Conservation (phyloP, 2,329 filamentous ascomycete genomes). For the Davidsoniella eucalypti region DNA sequence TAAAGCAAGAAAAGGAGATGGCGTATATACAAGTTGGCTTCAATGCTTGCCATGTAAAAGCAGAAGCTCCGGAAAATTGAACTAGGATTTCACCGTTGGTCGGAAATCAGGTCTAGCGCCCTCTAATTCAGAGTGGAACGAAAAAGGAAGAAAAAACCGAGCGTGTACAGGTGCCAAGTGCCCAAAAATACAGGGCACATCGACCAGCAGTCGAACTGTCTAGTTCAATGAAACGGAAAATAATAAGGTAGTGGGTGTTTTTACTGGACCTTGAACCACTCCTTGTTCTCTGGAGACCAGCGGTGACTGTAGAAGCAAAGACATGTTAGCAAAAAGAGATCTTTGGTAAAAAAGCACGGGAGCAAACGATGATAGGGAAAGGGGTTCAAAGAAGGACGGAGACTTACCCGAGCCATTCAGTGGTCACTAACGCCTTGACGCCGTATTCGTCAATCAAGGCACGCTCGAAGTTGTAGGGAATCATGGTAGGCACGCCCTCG, state of each 20-base stretch:
- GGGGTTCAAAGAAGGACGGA: conserved; percentile 3
- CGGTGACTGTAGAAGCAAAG: conserved; percentile 30
- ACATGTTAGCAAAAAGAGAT: conserved; percentile 2
- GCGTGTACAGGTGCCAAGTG: too few species aligned
- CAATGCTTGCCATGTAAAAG: not conserved
- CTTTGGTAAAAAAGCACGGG: not conserved
- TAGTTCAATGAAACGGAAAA: too few species aligned
- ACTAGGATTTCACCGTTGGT: not conserved
- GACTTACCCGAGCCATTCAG: conserved; percentile 45
- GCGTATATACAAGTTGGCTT: too few species aligned
- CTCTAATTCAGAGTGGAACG: not conserved
- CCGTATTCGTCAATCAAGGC: conserved; percentile 51
- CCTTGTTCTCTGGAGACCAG: conserved; percentile 40
- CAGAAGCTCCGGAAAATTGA: not conserved
- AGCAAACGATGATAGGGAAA: conserved; percentile 1
- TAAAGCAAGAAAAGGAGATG: not conserved
- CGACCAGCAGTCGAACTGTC: too few species aligned
- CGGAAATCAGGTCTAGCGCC: not conserved
- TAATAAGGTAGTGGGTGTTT: not conserved
- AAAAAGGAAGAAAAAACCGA: too few species aligned
- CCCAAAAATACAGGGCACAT: too few species aligned
- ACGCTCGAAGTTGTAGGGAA: conserved; percentile 53
- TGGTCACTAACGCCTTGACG: conserved; percentile 40
- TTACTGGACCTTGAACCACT: conserved; percentile 36
- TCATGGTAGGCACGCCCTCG: conserved; percentile 52